Evolutionary conservation across 1,284 basidiomycete genomes (phyloP).

Genomic region (Tremellales sp.): DNA sequence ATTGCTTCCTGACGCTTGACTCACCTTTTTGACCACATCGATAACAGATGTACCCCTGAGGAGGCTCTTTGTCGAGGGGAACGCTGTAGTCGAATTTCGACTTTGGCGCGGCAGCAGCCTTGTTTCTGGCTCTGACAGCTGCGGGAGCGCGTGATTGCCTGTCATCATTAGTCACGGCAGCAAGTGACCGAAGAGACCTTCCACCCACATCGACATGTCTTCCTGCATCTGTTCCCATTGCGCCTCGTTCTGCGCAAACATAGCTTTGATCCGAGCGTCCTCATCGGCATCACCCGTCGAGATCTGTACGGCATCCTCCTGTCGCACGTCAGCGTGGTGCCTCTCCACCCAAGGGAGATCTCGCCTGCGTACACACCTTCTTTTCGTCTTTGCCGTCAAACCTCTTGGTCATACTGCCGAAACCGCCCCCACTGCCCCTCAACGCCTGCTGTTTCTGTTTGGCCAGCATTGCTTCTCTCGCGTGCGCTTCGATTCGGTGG

Average conservation of each 20-base stretch:
- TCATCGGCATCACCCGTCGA: slow-evolving; percentile 46
- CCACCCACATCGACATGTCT: slow-evolving; percentile 46
- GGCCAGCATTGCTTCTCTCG: slow-evolving; percentile 36
- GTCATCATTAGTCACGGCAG: background rate
- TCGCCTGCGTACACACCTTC: slow-evolving; percentile 9
- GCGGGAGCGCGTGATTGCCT: slow-evolving; percentile 5
- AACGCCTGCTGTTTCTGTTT: slow-evolving; percentile 33
- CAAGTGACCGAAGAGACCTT: background rate
- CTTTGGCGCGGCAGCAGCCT: slow-evolving; percentile 53
- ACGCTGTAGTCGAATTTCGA: slow-evolving; percentile 38
- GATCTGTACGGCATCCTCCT: slow-evolving; percentile 25
- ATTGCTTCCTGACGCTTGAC: too few relatives aligned
- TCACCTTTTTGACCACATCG: slow-evolving; percentile 95
- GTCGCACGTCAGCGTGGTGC: background rate
- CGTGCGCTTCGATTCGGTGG: slow-evolving; percentile 45
- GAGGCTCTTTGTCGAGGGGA: slow-evolving; percentile 55
- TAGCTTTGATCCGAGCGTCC: slow-evolving; percentile 45
- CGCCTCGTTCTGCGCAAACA: slow-evolving; percentile 43
- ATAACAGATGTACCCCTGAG: slow-evolving; percentile 97
- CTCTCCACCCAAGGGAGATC: too few relatives aligned
- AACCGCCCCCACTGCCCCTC: slow-evolving; percentile 29
- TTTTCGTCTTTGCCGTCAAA: slow-evolving; percentile 77
- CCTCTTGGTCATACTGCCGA: slow-evolving; percentile 68
- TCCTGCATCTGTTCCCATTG: slow-evolving; percentile 48
- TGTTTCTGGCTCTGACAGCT: slow-evolving; percentile 7